Evolutionary conservation across 352 stramenopile species (phyloP), one percentile per base, ranked within the genome.

Genomic region (Blastocystis sp.): DNA sequence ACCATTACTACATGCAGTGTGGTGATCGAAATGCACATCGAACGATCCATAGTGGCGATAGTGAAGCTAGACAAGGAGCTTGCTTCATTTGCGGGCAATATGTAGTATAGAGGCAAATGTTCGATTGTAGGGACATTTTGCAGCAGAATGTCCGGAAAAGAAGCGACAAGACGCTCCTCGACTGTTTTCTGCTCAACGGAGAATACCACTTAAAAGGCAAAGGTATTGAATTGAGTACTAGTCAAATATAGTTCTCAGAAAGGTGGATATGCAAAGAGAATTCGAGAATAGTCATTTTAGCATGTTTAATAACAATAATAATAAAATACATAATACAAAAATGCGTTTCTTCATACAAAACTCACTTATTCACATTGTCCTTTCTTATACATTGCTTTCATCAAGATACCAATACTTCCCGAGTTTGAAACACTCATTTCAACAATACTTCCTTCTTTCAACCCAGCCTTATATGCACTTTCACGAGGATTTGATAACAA

Each of bases 31-130:
- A 65, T 41, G 45, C 24, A 18, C 70, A 63, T 43, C 70, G 70
- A 9, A 81, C 70, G 20, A 53, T 64, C 18, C 70, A 65, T 9
- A 62, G 20, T 9, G 70, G 41, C 1, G 70, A 63, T 24, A 39
- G 24, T 8, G 70, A 47, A 2, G 37, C 20, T 20, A 47, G 24
- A n/a, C 3, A 18, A 1, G 70, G 70, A 66, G 70, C 70, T 9
- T 81, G 70, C n/a, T 81, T 66, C n/a, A 64, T 81, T 2, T 81
- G 70, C 37, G 70, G 70, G 45, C 13, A 81, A 41, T 64, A 65
- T 20, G 70, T 81, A 65, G 55, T 45, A 65, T 45, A 45, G 13
- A 24, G 50, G 6, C 34, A 16, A 41, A 63, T 13, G 39, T 30
- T 26, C 43, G 50, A 56, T 9, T 8, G 24, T 43, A 81, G 70